Evolutionary conservation across 768 basidiomycete species (phyloP).

Genomic region (Phylloporus scabripes): DNA sequence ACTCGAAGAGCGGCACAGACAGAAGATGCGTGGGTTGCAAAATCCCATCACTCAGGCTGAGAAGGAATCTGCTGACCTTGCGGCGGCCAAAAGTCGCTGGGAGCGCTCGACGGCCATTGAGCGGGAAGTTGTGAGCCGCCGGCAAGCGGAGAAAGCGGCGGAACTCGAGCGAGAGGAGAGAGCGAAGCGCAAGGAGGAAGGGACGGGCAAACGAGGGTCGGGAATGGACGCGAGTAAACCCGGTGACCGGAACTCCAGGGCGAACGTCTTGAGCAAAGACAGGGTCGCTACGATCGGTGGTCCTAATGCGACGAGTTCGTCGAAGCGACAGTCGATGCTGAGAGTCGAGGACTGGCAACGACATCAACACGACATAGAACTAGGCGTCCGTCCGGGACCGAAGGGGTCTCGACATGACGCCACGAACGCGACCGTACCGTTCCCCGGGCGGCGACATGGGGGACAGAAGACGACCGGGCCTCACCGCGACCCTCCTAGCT

Average conservation of each 20-base stretch:
- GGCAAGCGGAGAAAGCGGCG: conserved; percentile 66
- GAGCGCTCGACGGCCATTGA: conserved; percentile 71
- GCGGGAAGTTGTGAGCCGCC: conserved; percentile 63
- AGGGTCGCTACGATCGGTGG: conserved; percentile 43
- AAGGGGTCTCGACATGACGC: conserved; percentile 22
- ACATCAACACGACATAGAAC: conserved; percentile 50
- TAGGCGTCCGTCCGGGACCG: conserved; percentile 26
- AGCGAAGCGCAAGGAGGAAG: conserved; percentile 41
- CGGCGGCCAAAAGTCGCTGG: conserved; percentile 77
- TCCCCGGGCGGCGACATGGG: conserved; percentile 30
- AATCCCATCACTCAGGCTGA: conserved; percentile 77
- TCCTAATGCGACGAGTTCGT: conserved; percentile 31
- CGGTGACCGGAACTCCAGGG: conserved; percentile 33
- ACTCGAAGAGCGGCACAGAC: conserved; percentile 76
- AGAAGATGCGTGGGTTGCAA: conserved; percentile 79
- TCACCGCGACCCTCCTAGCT: conserved; percentile 40
- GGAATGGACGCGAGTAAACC: conserved; percentile 30
- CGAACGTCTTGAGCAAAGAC: conserved; percentile 47
- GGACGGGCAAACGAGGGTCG: conserved; percentile 33
- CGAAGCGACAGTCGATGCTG: conserved; percentile 64
- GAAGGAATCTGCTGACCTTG: conserved; percentile 69
- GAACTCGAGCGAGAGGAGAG: conserved; percentile 47
- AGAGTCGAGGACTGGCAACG: conserved; percentile 86
- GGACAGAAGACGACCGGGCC: conserved; percentile 27
- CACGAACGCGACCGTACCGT: conserved; percentile 27